These are phyloP conservation scores for Colletotrichum sp. DNA, from an alignment of 2,329 filamentous ascomycete species.

Conservation along the genomic window DNA sequence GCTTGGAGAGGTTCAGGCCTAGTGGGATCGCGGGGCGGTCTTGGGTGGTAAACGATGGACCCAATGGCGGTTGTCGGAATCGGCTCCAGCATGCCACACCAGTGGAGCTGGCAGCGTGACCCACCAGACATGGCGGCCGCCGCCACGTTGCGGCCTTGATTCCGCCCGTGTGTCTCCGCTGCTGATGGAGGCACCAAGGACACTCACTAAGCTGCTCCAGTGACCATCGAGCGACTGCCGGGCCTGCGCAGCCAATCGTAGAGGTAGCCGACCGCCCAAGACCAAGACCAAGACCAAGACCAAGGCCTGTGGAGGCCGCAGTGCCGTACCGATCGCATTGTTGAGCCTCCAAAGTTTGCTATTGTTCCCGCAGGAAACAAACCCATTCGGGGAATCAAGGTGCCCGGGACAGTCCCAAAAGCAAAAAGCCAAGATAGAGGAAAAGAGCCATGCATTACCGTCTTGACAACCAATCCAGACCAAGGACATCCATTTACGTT, in stretches of 20 bases:
- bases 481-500: background rate
- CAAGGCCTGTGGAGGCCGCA: background rate
- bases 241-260: background rate
- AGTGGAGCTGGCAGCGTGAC: background rate
- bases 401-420: no score
- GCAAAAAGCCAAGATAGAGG: background rate
- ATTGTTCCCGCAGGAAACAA: background rate
- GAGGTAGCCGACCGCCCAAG: background rate
- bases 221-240: background rate
- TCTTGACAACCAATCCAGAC: background rate
- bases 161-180: background rate
- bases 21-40: background rate
- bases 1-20: background rate
- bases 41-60: background rate
- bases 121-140: background rate
- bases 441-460: background rate
- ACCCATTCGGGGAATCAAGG: background rate
- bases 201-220: background rate
- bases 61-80: background rate
- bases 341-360: background rate
- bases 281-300: background rate
- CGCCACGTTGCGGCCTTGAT: slow-evolving; percentile 3
- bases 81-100: background rate
- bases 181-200: background rate
- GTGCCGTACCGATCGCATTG: background rate